These are phyloP conservation scores for Metarhizium album DNA, from an alignment of 2,329 filamentous ascomycete genomes.

Conservation along the genomic window DNA sequence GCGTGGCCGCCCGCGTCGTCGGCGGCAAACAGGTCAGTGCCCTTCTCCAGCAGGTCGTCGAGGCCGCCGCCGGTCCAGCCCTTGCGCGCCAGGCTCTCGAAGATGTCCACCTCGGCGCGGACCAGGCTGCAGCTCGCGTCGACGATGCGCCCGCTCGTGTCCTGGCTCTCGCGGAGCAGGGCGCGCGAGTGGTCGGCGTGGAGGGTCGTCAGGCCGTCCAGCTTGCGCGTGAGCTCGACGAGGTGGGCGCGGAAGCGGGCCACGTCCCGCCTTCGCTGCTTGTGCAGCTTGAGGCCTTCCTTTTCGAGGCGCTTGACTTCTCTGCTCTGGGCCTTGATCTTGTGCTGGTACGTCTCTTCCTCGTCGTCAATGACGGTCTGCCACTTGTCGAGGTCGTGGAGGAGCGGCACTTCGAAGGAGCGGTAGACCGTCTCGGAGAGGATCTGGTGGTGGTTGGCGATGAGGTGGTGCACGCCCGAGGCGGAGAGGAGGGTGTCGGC, in stretches of 20 bases:
- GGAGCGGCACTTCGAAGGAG: slow-evolving; percentile 55
- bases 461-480: slow-evolving; percentile 54
- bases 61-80: slow-evolving; percentile 58
- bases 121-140: slow-evolving; percentile 56
- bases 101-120: slow-evolving; percentile 59
- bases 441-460: slow-evolving; percentile 62
- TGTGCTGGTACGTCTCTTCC: slow-evolving; percentile 46
- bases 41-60: slow-evolving; percentile 54
- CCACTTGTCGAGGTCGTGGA: slow-evolving; percentile 61
- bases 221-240: slow-evolving; percentile 48
- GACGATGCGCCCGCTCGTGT: slow-evolving; percentile 50
- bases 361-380: slow-evolving; percentile 53
- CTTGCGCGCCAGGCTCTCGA: slow-evolving; percentile 54
- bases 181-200: slow-evolving; percentile 51
- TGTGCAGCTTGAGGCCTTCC: slow-evolving; percentile 52
- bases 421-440: slow-evolving; percentile 58
- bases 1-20: slow-evolving; percentile 24
- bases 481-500: slow-evolving; percentile 52
- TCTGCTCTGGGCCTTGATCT: slow-evolving; percentile 41
- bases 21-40: slow-evolving; percentile 47
- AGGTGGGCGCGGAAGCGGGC: slow-evolving; percentile 50
- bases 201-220: slow-evolving; percentile 51
- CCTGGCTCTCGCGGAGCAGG: slow-evolving; percentile 52
- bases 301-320: slow-evolving; percentile 56
- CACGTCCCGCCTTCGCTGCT: slow-evolving; percentile 50